Conservation (phyloP, 2,329 filamentous ascomycete genomes). For the Beauveria rudraprayagi region DNA sequence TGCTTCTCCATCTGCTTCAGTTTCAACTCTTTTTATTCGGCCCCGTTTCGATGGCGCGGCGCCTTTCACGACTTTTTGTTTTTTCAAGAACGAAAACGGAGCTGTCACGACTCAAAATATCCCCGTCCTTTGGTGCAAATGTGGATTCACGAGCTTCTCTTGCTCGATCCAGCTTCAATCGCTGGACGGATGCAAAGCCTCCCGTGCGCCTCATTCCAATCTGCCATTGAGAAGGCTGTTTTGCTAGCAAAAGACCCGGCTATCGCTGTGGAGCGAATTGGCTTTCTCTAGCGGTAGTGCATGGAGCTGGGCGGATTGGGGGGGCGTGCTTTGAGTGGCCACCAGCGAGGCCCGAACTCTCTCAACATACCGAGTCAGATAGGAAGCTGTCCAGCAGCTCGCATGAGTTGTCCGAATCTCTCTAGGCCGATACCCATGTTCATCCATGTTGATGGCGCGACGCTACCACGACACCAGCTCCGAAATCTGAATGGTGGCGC, state of each 20-base stretch:
- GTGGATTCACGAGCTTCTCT: neutral
- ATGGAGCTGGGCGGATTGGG: neutral
- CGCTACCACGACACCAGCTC: too few relatives aligned
- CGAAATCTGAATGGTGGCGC: neutral
- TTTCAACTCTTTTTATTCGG: neutral
- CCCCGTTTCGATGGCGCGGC: neutral
- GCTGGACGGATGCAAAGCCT: neutral
- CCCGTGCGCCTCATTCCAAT: neutral
- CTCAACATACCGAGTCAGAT: neutral
- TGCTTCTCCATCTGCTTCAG: neutral
- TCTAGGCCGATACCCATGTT: conserved; percentile 1
- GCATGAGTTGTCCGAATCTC: neutral
- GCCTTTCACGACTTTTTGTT: neutral
- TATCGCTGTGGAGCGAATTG: conserved; percentile 6
- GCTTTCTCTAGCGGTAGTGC: neutral
- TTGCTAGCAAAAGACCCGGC: conserved; percentile 1
- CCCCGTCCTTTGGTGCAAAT: neutral
- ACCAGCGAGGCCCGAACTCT: neutral
- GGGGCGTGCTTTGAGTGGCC: neutral
- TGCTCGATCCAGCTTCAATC: neutral
- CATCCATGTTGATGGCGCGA: neutral
- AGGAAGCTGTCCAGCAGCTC: neutral
- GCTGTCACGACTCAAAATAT: neutral
- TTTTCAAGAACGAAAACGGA: too few relatives aligned
- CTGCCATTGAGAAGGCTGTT: neutral